A percentile compares a stretch with the other conserved stretches of the same genome.
Conservation (phyloP, 345 rosid genomes). For the Acer saccharum region DNA sequence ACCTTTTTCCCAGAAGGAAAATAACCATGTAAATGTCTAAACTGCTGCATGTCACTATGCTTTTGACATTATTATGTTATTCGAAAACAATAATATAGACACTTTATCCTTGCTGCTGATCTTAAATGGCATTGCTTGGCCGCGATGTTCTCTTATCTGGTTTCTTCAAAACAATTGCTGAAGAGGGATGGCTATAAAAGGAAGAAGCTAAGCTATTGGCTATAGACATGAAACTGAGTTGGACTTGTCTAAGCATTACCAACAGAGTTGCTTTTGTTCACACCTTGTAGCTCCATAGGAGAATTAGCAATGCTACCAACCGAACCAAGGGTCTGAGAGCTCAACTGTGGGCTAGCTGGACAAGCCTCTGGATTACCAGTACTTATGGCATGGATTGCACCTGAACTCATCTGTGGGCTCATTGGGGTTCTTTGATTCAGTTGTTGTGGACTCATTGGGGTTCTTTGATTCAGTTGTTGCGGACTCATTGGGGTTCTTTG, state of each 20-base stretch:
- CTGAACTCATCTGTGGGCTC: conserved; percentile 91
- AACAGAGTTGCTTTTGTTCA: conserved; percentile 74
- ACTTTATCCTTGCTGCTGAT: background rate
- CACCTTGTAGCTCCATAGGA: conserved; percentile 91
- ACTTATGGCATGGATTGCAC: conserved; percentile 73
- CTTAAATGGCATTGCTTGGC: background rate
- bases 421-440: conserved; percentile 81
- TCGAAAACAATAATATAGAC: background rate
- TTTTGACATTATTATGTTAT: conserved; percentile 1
- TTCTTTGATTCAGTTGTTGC: conserved; percentile 33
- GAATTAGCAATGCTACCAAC: conserved; percentile 91
- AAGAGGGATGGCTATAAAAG: background rate
- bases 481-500: conserved; percentile 43
- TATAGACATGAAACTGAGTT: background rate
- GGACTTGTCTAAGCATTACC: conserved; percentile 35
- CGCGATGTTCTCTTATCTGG: background rate
- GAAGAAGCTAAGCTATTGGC: background rate
- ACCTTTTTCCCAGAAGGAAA: conserved; percentile 11
- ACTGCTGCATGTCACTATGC: background rate
- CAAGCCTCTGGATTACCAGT: conserved; percentile 77
- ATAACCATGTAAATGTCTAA: background rate
- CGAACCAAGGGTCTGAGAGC: conserved; percentile 90
- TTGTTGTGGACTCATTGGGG: conserved; percentile 68
- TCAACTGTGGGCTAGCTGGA: conserved; percentile 95
- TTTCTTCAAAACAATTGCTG: background rate